Base-by-base conservation (phyloP, 495 filamentous ascomycete genomes). In the Lophiostoma macrostomum region DNA sequence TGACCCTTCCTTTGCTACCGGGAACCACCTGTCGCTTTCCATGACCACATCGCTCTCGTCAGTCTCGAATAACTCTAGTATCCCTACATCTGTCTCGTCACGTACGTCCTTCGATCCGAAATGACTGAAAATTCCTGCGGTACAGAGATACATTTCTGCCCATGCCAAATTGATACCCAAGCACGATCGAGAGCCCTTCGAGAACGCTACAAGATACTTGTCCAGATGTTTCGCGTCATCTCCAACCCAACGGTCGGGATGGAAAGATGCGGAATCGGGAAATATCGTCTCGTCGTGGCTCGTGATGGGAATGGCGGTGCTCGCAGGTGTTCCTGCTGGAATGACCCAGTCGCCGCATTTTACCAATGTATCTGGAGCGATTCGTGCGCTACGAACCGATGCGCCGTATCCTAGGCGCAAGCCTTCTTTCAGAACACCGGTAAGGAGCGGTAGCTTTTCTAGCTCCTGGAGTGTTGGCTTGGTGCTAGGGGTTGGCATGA, bases 381-480 rank as follows among this genome's bases (percentile, higher is more conserved):
- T 59, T 2, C 77, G 68, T 10, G 72, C 63, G 2, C 74, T 60
- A 4, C 76, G 70, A 23, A 66, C 60, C 4, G 62, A 65, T 38
- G 73, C 58, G 8, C 74, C 72, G 40, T 73, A 71, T 7, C 64
- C 66, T 1, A 79, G 42, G 1, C 80, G 74, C 8, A 81, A 57
- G 0, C 64, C 63, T 63, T 83, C 80, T 22, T 65, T 58, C 12
- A 82, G 65, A 0, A 72, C 67, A 8, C 66, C 78, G 20, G 60
- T 64, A 2, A 71, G 49, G 30, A 62, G 70, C 0, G 67, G 61
- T 16, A 69, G 32, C n/a, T 65, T 60, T 7, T 58, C 54, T 56
- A 65, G 61, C 4, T 47, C 50, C 12, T 63, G 60, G 1, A 57
- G 32, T 10, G 16, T 0, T 0, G 51, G 18, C n/a, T 30, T 29